Evolutionary conservation across 106 monocot species (phyloP).

Genomic region (Dioscorea dumetorum): DNA sequence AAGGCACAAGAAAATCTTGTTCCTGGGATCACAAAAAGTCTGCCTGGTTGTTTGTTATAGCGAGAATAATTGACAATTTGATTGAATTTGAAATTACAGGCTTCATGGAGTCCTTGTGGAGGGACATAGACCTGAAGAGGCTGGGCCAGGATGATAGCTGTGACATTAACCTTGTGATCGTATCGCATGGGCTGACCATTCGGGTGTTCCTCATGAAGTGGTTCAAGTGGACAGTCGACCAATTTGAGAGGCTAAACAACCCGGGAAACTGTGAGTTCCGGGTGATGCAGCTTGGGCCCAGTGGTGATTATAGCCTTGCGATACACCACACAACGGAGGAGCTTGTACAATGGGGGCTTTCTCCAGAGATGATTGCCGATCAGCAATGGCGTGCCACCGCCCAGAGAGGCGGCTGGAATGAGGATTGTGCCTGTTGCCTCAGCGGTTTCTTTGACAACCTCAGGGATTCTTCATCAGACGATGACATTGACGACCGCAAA

Average conservation of each 20-base stretch:
- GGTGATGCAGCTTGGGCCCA: slow-evolving; percentile 82
- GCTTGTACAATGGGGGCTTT: slow-evolving; percentile 79
- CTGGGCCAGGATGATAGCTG: slow-evolving; percentile 50
- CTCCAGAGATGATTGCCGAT: slow-evolving; percentile 80
- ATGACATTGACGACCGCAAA: too few species aligned
- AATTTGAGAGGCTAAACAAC: slow-evolving; percentile 89
- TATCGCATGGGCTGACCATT: slow-evolving; percentile 81
- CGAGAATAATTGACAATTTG: neutral
- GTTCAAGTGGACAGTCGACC: slow-evolving; percentile 99
- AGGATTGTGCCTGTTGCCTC: slow-evolving; percentile 36
- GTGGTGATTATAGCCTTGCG: slow-evolving; percentile 83
- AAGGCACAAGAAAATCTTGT: too few species aligned
- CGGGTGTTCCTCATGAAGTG: slow-evolving; percentile 98
- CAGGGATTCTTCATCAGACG: neutral
- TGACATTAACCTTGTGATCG: slow-evolving; percentile 74
- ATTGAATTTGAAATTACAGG: slow-evolving; percentile 20
- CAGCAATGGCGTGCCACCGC: slow-evolving; percentile 71
- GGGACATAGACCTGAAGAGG: slow-evolving; percentile 90
- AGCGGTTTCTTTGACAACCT: slow-evolving; percentile 40
- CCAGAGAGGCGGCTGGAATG: slow-evolving; percentile 35
- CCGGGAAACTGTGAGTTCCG: slow-evolving; percentile 77
- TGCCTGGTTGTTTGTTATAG: too few species aligned
- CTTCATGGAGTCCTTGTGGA: slow-evolving; percentile 92
- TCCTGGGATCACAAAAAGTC: too few species aligned
- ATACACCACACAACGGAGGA: slow-evolving; percentile 70